Evolutionary conservation across 208 protist genomes (phyloP), one percentile per base, ranked within the genome.

Genomic region (Novymonas esmeraldas): DNA sequence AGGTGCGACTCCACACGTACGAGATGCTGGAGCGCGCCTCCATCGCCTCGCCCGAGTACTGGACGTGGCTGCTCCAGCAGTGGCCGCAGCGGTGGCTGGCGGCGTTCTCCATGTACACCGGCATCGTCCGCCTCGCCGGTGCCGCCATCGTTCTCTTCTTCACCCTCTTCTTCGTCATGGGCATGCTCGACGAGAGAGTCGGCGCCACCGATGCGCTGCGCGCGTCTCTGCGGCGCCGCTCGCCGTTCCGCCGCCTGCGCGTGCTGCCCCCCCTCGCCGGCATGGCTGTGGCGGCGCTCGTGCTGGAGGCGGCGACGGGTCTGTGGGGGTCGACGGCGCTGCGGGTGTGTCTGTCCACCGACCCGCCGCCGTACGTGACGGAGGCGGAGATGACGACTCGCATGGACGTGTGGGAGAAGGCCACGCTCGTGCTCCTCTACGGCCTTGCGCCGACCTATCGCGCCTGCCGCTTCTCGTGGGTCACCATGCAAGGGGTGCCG

Each of bases 381-480:
- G 84, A 90, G 45, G 77, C 70, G 2, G 72, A 76, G 41, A 64
- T 90, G 45, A 89, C 79, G 2, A 57, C 55, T 14, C 79, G 77
- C 72, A 93, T 93, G 87, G 73, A 65, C n/a, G 18, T 79, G 24
- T 22, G 51, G 34, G 88, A 94, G 64, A 89, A 87, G 64, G 1
- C 82, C 6, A 81, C 74, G 2, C 57, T 94, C 2, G 51, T 88
- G 10, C 44, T 82, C 5, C 56, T 94, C 16, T 89, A 79, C 46
- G 70, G 71, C 13, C 71, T 91, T 50, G 59, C 51, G 52, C 88
- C 88, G 28, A 50, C 44, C 45, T 89, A 86, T 63, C 67, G 74
- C 11, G 60, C 73, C 36, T 94, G 88, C 59, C 84, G 79, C 57
- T 85, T 79, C 54, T 81, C 81, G n/a, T 94, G 88, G 88, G 81